Percentiles rank a stretch among this genome's conserved stretches.
Conservation (phyloP, 352 stramenopile species). For the Pythium dissimile region DNA sequence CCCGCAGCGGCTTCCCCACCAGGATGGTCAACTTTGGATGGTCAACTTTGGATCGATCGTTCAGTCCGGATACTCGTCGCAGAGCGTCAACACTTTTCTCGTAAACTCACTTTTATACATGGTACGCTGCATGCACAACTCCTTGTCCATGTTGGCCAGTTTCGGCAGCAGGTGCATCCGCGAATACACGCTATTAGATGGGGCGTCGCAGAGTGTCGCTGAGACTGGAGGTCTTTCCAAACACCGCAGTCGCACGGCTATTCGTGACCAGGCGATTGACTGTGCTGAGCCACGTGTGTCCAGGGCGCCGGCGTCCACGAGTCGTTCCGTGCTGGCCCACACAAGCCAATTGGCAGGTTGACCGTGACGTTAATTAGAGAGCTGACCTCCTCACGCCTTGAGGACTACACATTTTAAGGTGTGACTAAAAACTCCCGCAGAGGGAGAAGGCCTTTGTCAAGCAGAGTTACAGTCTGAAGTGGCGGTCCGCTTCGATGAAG, state of each 20-base stretch:
- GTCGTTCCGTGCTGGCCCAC: too few species aligned
- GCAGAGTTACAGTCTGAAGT: not conserved
- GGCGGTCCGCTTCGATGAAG: not conserved
- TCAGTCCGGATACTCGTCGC: constrained; percentile 8
- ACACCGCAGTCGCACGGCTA: constrained; percentile 1
- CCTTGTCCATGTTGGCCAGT: constrained; percentile 11
- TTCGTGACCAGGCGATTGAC: constrained; percentile 1
- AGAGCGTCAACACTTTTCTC: not conserved
- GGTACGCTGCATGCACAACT: not conserved
- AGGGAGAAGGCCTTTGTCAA: not conserved
- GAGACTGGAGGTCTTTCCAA: not conserved
- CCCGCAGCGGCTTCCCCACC: constrained; percentile 3
- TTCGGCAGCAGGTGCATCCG: constrained; percentile 10
- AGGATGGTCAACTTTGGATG: too few species aligned
- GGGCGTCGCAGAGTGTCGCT: constrained; percentile 1
- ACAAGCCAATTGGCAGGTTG: too few species aligned
- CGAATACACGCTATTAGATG: too few species aligned
- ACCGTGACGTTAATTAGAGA: too few species aligned
- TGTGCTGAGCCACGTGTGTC: constrained; percentile 9
- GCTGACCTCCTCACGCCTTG: too few species aligned
- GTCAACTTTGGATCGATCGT: constrained; percentile 16
- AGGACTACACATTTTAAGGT: too few species aligned
- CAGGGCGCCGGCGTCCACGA: constrained; percentile 5
- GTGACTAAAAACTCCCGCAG: too few species aligned
- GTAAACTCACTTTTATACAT: constrained; percentile 4